A percentile compares a stretch with the other conserved stretches of the same genome.
phyloP scores from a whole-genome alignment of 2,329 filamentous ascomycete genomes.

The Colletotrichum euphorbiae region DNA sequence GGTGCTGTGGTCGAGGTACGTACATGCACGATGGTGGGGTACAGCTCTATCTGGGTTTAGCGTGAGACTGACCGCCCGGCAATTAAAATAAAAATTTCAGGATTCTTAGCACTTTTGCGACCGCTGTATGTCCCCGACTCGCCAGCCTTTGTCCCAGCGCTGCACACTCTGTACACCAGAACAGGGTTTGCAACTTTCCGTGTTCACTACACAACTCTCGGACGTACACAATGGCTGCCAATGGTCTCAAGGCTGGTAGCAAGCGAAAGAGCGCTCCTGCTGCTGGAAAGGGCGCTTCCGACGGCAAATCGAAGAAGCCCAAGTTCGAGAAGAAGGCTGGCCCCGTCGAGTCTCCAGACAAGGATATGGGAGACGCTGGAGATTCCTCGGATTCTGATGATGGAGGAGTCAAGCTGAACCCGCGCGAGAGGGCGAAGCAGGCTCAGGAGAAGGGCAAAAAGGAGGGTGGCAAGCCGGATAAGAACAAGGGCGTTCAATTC shows the following conservation, averaged over 20 bases:
- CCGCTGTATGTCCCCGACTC: conserved; percentile 19
- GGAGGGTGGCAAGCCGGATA: conserved; percentile 47
- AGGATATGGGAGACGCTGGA: conserved; percentile 46
- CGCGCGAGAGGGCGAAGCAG: conserved; percentile 47
- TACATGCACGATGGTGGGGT: conserved; percentile 39
- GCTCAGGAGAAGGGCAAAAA: conserved; percentile 42
- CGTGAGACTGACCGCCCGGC: conserved; percentile 50
- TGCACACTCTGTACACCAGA: conserved; percentile 8
- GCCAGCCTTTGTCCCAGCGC: conserved; percentile 11
- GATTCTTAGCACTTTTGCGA: conserved; percentile 28
- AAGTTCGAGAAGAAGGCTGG: conserved; percentile 54
- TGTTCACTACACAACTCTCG: conserved; percentile 22
- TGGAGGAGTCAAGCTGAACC: conserved; percentile 61
- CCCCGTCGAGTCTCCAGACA: conserved; percentile 45
- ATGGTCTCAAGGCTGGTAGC: conserved; percentile 57
- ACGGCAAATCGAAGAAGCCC: conserved; percentile 63
- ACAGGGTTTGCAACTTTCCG: conserved; percentile 22
- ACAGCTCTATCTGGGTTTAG: conserved; percentile 34
- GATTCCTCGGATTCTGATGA: conserved; percentile 64
- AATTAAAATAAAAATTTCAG: conserved; percentile 46
- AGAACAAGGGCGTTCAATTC: conserved; percentile 56
- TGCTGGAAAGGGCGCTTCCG: conserved; percentile 55
- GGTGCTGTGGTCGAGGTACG: conserved; percentile 28
- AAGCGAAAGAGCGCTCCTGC: conserved; percentile 68
- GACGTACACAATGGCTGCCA: conserved; percentile 58